Percentiles rank a stretch among this genome's conserved stretches.
phyloP scores from a whole-genome alignment of 306 rosid species.

The Oemleria cerasiformis region DNA sequence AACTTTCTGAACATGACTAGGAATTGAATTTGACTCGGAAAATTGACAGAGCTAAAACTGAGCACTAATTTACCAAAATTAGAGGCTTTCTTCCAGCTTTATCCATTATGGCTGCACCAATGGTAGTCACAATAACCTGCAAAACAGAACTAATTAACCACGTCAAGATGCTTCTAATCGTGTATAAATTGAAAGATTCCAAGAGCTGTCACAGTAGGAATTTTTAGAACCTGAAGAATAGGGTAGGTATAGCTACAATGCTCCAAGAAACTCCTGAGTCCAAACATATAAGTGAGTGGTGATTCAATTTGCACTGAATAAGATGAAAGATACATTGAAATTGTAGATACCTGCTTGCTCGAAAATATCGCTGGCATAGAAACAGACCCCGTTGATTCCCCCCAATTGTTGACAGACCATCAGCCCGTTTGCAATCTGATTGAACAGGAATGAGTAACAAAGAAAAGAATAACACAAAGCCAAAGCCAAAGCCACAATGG shows the following conservation, averaged over 20 bases:
- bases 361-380: slow-evolving; percentile 73
- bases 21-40: background rate
- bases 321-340: background rate
- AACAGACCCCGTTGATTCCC: slow-evolving; percentile 81
- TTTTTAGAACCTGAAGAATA: slow-evolving; percentile 59
- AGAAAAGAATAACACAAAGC: background rate
- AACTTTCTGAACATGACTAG: slow-evolving; percentile 7
- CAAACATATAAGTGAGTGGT: background rate
- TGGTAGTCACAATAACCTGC: slow-evolving; percentile 61
- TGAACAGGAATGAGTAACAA: background rate
- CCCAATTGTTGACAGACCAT: slow-evolving; percentile 94
- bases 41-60: slow-evolving; percentile 8
- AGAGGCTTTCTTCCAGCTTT: slow-evolving; percentile 84
- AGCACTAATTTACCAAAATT: slow-evolving; percentile 45
- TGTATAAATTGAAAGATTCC: background rate
- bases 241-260: slow-evolving; percentile 62
- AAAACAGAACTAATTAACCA: slow-evolving; percentile 6
- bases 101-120: slow-evolving; percentile 64
- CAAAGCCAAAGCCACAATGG: background rate
- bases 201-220: slow-evolving; percentile 14
- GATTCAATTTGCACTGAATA: too few species aligned
- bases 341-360: slow-evolving; percentile 61
- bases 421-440: slow-evolving; percentile 80
- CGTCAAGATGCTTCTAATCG: background rate
- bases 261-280: slow-evolving; percentile 62